These are phyloP conservation scores for Amoebophrya sp. DNA, from an alignment of 169 alveolate genomes.

Conservation along the genomic window DNA sequence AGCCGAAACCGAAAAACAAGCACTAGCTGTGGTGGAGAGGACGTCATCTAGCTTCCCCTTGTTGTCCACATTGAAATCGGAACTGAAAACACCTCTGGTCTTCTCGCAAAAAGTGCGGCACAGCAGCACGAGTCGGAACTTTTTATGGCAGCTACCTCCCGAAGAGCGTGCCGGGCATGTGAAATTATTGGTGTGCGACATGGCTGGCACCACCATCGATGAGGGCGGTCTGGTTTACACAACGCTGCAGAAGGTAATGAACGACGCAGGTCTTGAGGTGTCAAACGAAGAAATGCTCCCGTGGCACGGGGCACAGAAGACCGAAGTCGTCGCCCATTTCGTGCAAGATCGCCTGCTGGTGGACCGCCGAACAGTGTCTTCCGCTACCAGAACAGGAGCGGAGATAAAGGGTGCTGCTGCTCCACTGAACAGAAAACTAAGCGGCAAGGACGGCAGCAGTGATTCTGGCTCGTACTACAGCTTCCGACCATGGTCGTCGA, in stretches of 20 bases:
- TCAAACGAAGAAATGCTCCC: neutral
- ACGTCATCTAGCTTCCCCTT: no score
- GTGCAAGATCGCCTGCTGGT: no score
- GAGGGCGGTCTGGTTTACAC: neutral
- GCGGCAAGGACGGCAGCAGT: neutral
- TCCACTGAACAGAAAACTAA: no score
- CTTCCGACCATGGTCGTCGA: neutral
- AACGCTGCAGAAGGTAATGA: neutral
- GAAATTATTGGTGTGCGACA: neutral
- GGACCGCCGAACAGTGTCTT: no score
- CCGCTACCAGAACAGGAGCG: no score
- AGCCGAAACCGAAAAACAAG: no score
- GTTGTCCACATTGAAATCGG: no score
- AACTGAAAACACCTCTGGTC: no score
- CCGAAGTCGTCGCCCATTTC: neutral
- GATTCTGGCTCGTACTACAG: neutral
- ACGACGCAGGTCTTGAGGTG: neutral
- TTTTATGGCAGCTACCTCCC: neutral
- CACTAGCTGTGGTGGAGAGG: no score
- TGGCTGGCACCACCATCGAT: neutral
- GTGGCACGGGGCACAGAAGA: neutral
- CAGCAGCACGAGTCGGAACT: no score
- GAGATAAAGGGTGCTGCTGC: no score
- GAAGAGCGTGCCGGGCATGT: neutral
- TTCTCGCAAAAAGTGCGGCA: no score